A percentile compares a stretch with the other conserved stretches of the same genome.
Evolutionary conservation across 176 grass and related monocot genomes (phyloP).

Genomic region (Avena insularis): DNA sequence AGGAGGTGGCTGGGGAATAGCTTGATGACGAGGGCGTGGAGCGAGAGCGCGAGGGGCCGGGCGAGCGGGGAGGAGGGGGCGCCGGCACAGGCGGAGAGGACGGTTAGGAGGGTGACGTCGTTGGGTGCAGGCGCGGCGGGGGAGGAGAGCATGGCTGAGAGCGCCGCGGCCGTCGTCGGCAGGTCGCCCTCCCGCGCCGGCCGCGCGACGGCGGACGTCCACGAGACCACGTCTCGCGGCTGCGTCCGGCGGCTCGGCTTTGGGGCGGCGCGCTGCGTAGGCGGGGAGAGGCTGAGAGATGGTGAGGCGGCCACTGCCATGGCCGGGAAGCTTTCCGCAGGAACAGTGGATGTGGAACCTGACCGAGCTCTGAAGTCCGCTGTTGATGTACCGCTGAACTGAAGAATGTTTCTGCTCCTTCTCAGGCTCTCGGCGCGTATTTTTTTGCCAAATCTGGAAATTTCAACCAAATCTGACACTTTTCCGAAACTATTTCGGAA

Average conservation of each 20-base stretch:
- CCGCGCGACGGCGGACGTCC: slow-evolving; percentile 60
- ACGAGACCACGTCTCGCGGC: slow-evolving; percentile 52
- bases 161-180: slow-evolving; percentile 26
- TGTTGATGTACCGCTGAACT: neutral
- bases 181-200: slow-evolving; percentile 56
- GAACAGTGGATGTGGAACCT: neutral
- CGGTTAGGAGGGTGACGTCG: slow-evolving; percentile 64
- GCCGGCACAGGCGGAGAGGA: slow-evolving; percentile 62
- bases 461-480: too few relatives aligned
- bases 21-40: slow-evolving; percentile 58
- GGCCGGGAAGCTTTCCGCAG: slow-evolving; percentile 11
- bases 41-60: slow-evolving; percentile 38
- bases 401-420: neutral
- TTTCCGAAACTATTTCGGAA: too few relatives aligned
- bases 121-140: slow-evolving; percentile 44
- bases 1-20: slow-evolving; percentile 62
- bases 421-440: too few relatives aligned
- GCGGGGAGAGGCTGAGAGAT: neutral
- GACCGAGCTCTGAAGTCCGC: neutral
- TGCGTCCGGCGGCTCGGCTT: neutral
- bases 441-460: too few relatives aligned
- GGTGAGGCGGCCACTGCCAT: slow-evolving; percentile 24
- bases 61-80: slow-evolving; percentile 43
- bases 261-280: neutral
- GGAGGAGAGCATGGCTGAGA: slow-evolving; percentile 58